Base-by-base conservation (phyloP, 75 land plant species). In the Chamaecyparis obtusa region DNA sequence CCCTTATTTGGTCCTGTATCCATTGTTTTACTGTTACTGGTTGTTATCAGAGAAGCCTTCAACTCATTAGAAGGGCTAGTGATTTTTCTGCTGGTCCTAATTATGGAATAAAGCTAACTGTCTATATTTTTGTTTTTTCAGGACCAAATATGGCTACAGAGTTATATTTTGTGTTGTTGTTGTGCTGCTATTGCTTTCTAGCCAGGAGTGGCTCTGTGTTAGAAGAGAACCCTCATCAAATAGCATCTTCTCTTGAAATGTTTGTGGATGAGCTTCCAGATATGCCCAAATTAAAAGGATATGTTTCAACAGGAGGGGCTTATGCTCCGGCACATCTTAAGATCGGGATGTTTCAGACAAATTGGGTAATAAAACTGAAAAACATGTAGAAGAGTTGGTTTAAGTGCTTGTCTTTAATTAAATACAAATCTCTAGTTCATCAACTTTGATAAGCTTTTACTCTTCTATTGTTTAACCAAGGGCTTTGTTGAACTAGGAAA, bases 201-300 rank as follows among this genome's bases (percentile, higher is more conserved):
- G 76, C 33, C 36, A 14, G 33, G 37, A 74, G 36, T 3, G 36
- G 15, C 16, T 14, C 2, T 74, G 76, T 32, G 0, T 13, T 16
- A 2, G 16, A 74, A 13, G 1, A 74, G 76, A 33, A 7, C 30
- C 69, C 5, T 17, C 16, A 19, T 57, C 64, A 57, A 57, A 57
- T 71, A 11, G 76, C 76, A 3, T 33, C 15, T 13, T 74, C 76
- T 74, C 76, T 74, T 9, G 76, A 74, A 13, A 95, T 89, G 96
- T 95, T 92, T 69, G 94, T 94, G 19, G 96, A 95, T 77, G 93
- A 94, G 55, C 91, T 95, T 32, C 96, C 95, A 16, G 88, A 90
- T 51, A 89, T 92, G 89, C 95, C 95, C 39, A 90, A 44, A 69
- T 36, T 95, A 39, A 39, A 78, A 27, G 94, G 89, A 2, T 94